Percentiles rank a stretch among this genome's conserved stretches.
phyloP scores from a whole-genome alignment of 192 early-diverging fungal genomes.

The Gaertneriomyces sp. region DNA sequence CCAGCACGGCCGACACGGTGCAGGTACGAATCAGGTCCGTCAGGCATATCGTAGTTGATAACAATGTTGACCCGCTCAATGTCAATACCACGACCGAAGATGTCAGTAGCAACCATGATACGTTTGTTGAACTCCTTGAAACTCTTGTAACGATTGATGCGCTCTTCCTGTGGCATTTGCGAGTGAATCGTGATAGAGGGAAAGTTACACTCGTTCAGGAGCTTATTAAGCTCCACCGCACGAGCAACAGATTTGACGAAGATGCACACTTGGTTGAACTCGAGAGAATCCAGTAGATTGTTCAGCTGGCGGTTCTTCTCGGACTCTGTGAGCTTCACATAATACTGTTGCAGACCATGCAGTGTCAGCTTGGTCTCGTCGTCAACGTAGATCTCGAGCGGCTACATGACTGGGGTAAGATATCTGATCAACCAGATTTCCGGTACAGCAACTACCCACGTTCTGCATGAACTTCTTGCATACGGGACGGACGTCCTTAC shows the following conservation, averaged over 20 bases:
- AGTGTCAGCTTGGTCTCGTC: slow-evolving; percentile 97
- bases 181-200: slow-evolving; percentile 92
- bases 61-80: slow-evolving; percentile 98
- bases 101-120: slow-evolving; percentile 96
- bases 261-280: slow-evolving; percentile 98
- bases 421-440: slow-evolving; percentile 14
- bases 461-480: slow-evolving; percentile 99
- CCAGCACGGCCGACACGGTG: slow-evolving; percentile 98
- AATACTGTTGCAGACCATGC: slow-evolving; percentile 96
- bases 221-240: slow-evolving; percentile 82
- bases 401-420: slow-evolving; percentile 43
- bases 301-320: slow-evolving; percentile 93
- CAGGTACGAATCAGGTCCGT: slow-evolving; percentile 83
- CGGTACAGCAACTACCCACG: slow-evolving; percentile 39
- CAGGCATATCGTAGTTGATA: slow-evolving; percentile 98
- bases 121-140: slow-evolving; percentile 95
- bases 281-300: slow-evolving; percentile 86
- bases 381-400: slow-evolving; percentile 95
- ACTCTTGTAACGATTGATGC: slow-evolving; percentile 85
- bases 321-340: slow-evolving; percentile 74
- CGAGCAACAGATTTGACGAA: slow-evolving; percentile 90
- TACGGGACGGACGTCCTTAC: slow-evolving; percentile 85
- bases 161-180: slow-evolving; percentile 84
- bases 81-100: slow-evolving; percentile 98
- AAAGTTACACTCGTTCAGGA: slow-evolving; percentile 87